A percentile compares a stretch with the other conserved stretches of the same genome.
Conservation (phyloP, 2,329 filamentous ascomycete species). For the Ploettnerulaceae sp. region DNA sequence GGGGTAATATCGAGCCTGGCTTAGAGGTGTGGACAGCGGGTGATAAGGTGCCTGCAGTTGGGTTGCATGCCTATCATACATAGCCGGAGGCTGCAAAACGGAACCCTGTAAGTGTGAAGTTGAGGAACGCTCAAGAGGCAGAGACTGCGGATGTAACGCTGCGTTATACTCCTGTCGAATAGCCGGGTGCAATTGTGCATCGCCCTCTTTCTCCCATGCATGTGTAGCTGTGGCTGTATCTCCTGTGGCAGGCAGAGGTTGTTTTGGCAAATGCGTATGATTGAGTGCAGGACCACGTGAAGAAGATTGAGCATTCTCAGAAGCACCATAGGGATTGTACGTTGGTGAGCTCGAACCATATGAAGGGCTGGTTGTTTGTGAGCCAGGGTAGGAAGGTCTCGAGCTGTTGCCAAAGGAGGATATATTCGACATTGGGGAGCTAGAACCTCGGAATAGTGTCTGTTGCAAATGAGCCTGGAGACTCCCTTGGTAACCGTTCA, state of each 20-base stretch:
- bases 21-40: slow-evolving; percentile 5
- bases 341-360: slow-evolving; percentile 6
- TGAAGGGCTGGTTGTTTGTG: slow-evolving; percentile 7
- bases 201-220: slow-evolving; percentile 29
- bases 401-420: slow-evolving; percentile 14
- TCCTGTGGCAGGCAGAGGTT: not conserved
- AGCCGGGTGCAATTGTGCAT: slow-evolving; percentile 35
- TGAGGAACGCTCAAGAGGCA: slow-evolving; percentile 12
- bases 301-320: not conserved
- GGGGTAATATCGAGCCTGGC: slow-evolving; percentile 4
- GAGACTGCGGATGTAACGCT: slow-evolving; percentile 26
- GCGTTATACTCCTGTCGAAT: slow-evolving; percentile 34
- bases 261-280: not conserved
- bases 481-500: slow-evolving; percentile 53
- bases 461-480: slow-evolving; percentile 29
- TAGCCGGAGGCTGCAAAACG: slow-evolving; percentile 21
- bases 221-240: not conserved
- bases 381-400: slow-evolving; percentile 13
- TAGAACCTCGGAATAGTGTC: slow-evolving; percentile 23
- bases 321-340: slow-evolving; percentile 8
- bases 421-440: slow-evolving; percentile 8
- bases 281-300: slow-evolving; percentile 11
- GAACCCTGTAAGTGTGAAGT: slow-evolving; percentile 14
- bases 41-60: slow-evolving; percentile 14
- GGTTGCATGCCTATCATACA: slow-evolving; percentile 19